Evolutionary conservation across 2,329 filamentous ascomycete genomes (phyloP), one percentile per base, ranked within the genome.

Genomic region (Fusarium sarcochroum): DNA sequence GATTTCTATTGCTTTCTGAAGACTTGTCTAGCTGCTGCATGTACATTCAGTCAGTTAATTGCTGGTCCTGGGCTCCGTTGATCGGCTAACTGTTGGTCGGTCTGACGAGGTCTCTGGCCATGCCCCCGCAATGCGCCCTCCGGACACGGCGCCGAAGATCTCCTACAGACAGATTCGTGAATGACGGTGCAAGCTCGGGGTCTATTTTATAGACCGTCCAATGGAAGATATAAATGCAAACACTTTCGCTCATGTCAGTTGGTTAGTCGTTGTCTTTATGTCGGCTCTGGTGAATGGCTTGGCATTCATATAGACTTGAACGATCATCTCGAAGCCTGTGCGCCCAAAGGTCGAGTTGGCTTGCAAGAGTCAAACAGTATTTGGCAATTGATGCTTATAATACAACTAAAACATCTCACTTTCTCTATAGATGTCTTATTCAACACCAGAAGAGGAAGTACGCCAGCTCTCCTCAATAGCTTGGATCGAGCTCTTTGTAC

Each of bases 41-140:
- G 54, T 50, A 42, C 41, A 51, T 60, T 8, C 18, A 41, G 44
- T 50, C 49, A 68, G 64, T 49, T 44, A 49, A 61, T 64, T 51
- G 53, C 52, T 53, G 41, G 55, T 58, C 21, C 44, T 55, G 57
- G 37, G 69, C 69, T 71, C 69, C 69, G 69, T 72, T 68, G 60
- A 72, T 70, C 69, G 69, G 69, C 69, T 68, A 61, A 61, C 58
- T 59, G 30, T 34, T 44, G 50, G 44, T 38, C 41, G 38, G 30
- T 40, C 58, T 54, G 64, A 40, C 44, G 49, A 53, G 50, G 47
- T 27, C 17, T 35, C 37, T 21, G 11, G 50, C n/a, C 38, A 38
- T n/a, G n/a, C 52, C 68, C 67, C 68, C 68, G 63, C 68, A 66
- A 25, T 60, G 44, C 55, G 49, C 60, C 59, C 67, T 70, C 68